Conservation (phyloP, 208 protist species). For the Trypanosomatidae sp. region DNA sequence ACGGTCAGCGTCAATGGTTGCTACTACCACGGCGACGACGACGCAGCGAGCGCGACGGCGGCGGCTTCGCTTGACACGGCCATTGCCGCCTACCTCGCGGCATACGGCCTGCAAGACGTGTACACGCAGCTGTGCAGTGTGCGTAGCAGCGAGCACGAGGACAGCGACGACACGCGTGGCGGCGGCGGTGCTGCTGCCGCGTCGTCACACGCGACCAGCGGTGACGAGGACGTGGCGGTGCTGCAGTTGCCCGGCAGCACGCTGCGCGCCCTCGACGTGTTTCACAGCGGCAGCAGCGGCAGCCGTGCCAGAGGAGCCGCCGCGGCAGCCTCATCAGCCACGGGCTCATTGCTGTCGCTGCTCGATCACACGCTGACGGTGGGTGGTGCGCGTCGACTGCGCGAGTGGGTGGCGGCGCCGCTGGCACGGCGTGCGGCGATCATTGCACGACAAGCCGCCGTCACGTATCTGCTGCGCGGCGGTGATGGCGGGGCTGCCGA, state of each 20-base stretch:
- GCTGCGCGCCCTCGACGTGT: conserved; percentile 72
- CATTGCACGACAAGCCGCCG: conserved; percentile 20
- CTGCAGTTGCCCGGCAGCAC: conserved; percentile 46
- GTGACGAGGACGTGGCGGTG: neutral
- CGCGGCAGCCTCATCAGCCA: neutral
- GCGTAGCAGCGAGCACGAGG: neutral
- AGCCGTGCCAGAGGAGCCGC: neutral
- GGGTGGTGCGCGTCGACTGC: conserved; percentile 41
- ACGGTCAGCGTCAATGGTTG: conserved; percentile 23
- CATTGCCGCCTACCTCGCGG: conserved; percentile 32
- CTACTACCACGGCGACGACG: conserved; percentile 3
- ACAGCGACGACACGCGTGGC: neutral
- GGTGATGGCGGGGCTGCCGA: conserved; percentile 20
- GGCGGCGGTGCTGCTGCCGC: neutral
- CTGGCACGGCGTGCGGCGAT: conserved; percentile 20
- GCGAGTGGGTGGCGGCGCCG: conserved; percentile 52
- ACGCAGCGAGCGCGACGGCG: too few species aligned
- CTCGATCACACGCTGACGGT: conserved; percentile 61
- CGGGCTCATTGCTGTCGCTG: conserved; percentile 34
- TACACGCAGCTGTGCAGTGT: conserved; percentile 22
- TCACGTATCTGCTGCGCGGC: conserved; percentile 24
- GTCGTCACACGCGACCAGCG: neutral
- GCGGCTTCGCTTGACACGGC: too few species aligned
- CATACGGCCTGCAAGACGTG: conserved; percentile 33
- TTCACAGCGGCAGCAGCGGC: conserved; percentile 38